Evolutionary conservation across 176 grass and related monocot genomes (phyloP).

Genomic region (Leersia perrieri): DNA sequence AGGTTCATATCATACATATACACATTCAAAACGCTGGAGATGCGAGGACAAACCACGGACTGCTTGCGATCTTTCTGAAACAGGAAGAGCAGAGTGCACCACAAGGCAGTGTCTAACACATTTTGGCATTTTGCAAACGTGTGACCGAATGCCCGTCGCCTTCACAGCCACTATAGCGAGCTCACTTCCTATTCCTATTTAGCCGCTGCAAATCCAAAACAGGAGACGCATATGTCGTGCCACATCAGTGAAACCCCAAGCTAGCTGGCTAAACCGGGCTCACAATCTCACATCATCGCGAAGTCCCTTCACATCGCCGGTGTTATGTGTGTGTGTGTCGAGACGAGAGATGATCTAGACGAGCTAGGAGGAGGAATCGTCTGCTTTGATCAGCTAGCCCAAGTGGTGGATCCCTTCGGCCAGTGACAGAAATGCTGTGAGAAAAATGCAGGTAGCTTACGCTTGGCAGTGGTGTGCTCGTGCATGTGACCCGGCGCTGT

Average conservation of each 20-base stretch:
- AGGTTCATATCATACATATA: no score
- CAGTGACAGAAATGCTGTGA: background rate
- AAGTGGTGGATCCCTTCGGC: background rate
- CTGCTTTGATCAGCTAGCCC: background rate
- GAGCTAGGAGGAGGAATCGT: constrained; percentile 14
- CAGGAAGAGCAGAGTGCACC: background rate
- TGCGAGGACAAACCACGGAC: background rate
- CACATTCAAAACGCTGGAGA: background rate
- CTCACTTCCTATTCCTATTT: background rate
- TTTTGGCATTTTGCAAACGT: background rate
- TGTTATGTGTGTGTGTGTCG: background rate
- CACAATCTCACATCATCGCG: background rate
- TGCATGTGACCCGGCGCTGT: constrained; percentile 38
- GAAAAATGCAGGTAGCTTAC: background rate
- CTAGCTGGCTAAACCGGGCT: background rate
- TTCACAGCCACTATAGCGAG: background rate
- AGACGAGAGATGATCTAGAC: background rate
- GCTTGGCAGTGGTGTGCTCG: background rate
- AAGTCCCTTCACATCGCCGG: constrained; percentile 28
- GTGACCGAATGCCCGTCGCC: background rate
- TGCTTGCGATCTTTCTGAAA: constrained; percentile 2
- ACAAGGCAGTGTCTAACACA: background rate
- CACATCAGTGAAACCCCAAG: background rate
- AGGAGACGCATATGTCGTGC: background rate
- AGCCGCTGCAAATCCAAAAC: background rate